phyloP scores from a whole-genome alignment of 305 asterid species.

The Fraxinus albicans region DNA sequence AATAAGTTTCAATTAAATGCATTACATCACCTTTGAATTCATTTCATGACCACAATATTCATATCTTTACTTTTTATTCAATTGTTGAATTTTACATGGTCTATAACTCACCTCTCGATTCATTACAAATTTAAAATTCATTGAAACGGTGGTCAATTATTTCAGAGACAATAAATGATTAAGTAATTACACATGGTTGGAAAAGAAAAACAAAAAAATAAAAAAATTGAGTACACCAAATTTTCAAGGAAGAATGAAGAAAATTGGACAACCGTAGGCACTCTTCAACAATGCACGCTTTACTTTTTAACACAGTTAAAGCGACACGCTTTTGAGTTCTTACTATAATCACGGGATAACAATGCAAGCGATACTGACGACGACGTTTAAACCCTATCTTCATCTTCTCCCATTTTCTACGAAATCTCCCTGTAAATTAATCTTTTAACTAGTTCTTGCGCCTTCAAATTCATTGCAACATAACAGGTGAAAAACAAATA shows the following conservation, averaged over 20 bases:
- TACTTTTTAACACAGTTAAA: background rate
- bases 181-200: background rate
- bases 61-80: too few species aligned
- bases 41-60: background rate
- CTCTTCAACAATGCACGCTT: background rate
- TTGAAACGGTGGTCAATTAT: background rate
- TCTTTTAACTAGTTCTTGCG: background rate
- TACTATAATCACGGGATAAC: background rate
- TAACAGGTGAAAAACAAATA: background rate
- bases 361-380: constrained; percentile 13
- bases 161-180: background rate
- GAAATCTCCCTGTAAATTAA: background rate
- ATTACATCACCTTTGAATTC: background rate
- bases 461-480: constrained; percentile 12
- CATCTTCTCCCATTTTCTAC: constrained; percentile 27
- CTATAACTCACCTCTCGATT: background rate
- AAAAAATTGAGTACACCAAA: background rate
- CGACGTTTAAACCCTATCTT: constrained; percentile 45
- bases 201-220: too few species aligned
- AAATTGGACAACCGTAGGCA: background rate
- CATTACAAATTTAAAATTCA: too few species aligned
- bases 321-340: background rate
- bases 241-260: background rate
- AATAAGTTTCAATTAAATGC: background rate
- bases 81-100: background rate